Base-by-base conservation (phyloP, 176 grass and related monocot species). In the Aegilops sharonensis region DNA sequence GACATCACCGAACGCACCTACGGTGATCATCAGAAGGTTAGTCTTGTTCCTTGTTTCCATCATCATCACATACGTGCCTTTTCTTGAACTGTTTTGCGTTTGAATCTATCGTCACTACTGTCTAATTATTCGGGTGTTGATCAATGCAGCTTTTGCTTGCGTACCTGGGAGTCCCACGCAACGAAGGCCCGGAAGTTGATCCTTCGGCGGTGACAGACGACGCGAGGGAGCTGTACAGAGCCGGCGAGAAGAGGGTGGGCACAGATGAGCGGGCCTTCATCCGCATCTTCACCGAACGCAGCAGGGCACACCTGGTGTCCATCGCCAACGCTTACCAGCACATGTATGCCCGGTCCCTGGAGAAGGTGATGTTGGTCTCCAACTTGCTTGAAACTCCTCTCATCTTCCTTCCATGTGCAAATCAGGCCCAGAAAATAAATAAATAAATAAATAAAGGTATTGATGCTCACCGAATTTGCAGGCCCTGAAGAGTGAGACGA, bases 241-340 rank as follows among this genome's bases (percentile, higher is more conserved):
- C 96, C 24, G 96, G 96, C 8, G 96, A 98, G 84, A 89, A 87
- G 80, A 72, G 87, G 52, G 70, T 94, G 67, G 96, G 96, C 31
- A 98, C 96, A 0, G 90, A 98, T 45, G 96, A 98, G 87, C 90
- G 91, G 67, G 76, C 52, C 20, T 98, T 98, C 76, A 85, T 95
- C 48, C 84, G 87, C 21, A 82, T 95, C 78, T 95, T 98, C 82
- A 87, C 73, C 62, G 91, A 92, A 83, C 60, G 92, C 14, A 85
- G 90, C 71, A 37, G 43, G 68, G 84, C 92, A 11, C 96, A 95
- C 57, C 23, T 98, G 79, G 90, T 87, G 7, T 62, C 92, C 68
- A 62, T 95, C 20, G 89, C 96, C 57, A 30, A 82, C 32, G 77
- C 74, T 1, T 98, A 98, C 86, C 77, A 90, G 56, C 93, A 90